phyloP scores from a whole-genome alignment of 2,329 filamentous ascomycete species.

The Cordyceps sp. region DNA sequence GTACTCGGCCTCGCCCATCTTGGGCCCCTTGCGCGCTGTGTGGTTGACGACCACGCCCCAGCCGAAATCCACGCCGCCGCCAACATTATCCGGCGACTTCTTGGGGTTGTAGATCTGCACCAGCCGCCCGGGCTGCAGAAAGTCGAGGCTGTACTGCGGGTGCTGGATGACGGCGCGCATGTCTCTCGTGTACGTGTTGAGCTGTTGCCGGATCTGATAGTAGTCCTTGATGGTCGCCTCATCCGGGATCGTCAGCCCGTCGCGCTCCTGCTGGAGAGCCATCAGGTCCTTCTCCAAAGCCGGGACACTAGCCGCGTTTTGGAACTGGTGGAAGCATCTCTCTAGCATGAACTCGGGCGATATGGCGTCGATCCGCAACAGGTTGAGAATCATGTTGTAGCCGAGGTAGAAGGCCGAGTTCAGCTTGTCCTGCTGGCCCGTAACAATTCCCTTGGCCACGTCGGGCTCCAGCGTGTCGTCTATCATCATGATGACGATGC shows the following conservation, averaged over 20 bases:
- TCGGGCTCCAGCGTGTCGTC: constrained; percentile 90
- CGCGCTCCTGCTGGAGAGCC: constrained; percentile 58
- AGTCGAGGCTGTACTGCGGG: constrained; percentile 71
- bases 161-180: constrained; percentile 88
- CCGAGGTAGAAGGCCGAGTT: constrained; percentile 96
- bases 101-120: constrained; percentile 66
- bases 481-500: constrained; percentile 99
- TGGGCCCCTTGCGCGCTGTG: constrained; percentile 45
- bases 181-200: constrained; percentile 70
- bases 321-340: constrained; percentile 94
- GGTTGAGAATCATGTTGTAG: constrained; percentile 98
- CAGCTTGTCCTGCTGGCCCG: constrained; percentile 88
- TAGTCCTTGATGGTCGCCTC: constrained; percentile 87
- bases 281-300: constrained; percentile 69
- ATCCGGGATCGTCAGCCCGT: constrained; percentile 62
- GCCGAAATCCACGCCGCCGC: constrained; percentile 52
- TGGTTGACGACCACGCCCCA: constrained; percentile 84
- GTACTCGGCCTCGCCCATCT: constrained; percentile 50
- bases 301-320: constrained; percentile 80
- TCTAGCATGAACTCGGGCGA: constrained; percentile 99
- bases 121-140: constrained; percentile 73
- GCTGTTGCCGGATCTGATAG: constrained; percentile 72
- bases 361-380: constrained; percentile 96
- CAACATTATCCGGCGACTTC: constrained; percentile 22
- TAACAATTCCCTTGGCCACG: constrained; percentile 87